Conservation (phyloP, 2,329 filamentous ascomycete genomes). For the Scedosporium dehoogii region DNA sequence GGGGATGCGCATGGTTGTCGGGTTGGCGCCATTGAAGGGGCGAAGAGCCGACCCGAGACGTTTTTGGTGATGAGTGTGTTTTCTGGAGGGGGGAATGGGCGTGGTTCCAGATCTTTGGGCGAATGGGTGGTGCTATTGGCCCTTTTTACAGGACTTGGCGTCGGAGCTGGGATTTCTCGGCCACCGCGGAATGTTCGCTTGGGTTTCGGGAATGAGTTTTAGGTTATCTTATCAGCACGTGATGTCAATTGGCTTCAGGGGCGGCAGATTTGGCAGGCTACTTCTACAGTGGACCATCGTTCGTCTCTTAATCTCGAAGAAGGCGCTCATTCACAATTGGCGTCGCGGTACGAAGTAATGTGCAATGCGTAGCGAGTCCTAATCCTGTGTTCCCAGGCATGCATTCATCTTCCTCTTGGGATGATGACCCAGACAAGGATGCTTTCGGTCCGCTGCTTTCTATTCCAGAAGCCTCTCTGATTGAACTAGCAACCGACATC, state of each 20-base stretch:
- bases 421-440: background rate
- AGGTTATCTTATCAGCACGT: no score
- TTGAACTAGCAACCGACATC: background rate
- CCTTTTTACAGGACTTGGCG: background rate
- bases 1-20: background rate
- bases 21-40: slow-evolving; percentile 2
- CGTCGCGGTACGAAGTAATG: no score
- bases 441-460: background rate
- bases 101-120: background rate
- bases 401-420: background rate
- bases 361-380: no score
- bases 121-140: background rate
- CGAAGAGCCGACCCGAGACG: background rate
- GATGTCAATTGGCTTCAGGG: no score
- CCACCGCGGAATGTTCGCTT: no score
- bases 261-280: no score
- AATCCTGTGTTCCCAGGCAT: background rate
- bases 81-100: background rate
- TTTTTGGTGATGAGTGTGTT: background rate
- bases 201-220: no score
- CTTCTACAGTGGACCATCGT: no score
- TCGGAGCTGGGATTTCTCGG: background rate
- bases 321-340: no score
- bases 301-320: no score
- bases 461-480: background rate